A percentile compares a stretch with the other conserved stretches of the same genome.
Conservation (phyloP, 345 rosid species). For the Pistacia vera region DNA sequence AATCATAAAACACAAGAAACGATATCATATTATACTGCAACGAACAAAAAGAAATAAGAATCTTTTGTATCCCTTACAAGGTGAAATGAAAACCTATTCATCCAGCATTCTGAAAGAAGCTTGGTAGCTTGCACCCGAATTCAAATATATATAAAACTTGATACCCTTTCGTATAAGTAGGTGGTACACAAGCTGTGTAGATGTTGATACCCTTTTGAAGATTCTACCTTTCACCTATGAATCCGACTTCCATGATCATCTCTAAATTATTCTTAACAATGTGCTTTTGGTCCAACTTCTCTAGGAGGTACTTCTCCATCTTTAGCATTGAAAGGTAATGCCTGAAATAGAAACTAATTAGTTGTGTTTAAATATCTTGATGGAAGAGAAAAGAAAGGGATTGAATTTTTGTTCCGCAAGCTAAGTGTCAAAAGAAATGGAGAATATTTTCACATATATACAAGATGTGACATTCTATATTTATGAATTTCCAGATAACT, state of each 20-base stretch:
- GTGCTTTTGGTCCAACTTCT: conserved; percentile 54
- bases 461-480: neutral
- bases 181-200: conserved; percentile 29
- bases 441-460: neutral
- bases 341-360: conserved; percentile 44
- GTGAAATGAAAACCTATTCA: conserved; percentile 54
- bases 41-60: neutral
- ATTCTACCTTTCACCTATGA: conserved; percentile 22
- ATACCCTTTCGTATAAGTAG: conserved; percentile 48
- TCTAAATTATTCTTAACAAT: conserved; percentile 42
- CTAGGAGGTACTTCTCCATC: conserved; percentile 55
- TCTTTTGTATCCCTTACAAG: conserved; percentile 39
- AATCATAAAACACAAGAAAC: conserved; percentile 4
- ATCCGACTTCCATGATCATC: conserved; percentile 54
- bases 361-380: neutral
- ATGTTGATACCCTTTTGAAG: conserved; percentile 22
- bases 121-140: conserved; percentile 32
- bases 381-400: neutral
- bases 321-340: conserved; percentile 37
- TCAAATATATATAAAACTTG: conserved; percentile 64
- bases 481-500: neutral
- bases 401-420: neutral
- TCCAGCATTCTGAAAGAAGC: conserved; percentile 49
- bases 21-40: neutral
- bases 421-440: neutral